These are phyloP conservation scores for Brassica nigra DNA, from an alignment of 345 rosid genomes.

Conservation along the genomic window DNA sequence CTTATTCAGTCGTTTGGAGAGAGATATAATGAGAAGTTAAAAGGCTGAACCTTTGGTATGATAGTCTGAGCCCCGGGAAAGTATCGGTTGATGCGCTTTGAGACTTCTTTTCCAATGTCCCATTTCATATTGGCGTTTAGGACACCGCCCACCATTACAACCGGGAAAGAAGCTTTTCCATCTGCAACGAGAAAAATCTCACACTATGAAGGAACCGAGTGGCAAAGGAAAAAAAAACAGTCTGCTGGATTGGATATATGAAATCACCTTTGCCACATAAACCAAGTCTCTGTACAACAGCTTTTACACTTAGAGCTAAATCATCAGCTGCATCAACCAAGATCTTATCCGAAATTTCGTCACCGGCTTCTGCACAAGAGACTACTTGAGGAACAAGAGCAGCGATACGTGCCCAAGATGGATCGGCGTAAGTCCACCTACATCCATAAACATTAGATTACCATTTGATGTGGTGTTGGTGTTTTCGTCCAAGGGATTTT, in stretches of 20 bases:
- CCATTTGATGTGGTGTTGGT: background rate
- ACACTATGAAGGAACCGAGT: background rate
- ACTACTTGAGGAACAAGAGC: slow-evolving; percentile 63
- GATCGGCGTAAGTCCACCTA: slow-evolving; percentile 68
- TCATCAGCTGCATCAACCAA: slow-evolving; percentile 55
- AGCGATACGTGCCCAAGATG: slow-evolving; percentile 66
- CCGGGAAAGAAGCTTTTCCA: slow-evolving; percentile 52
- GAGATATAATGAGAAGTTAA: background rate
- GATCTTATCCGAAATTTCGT: slow-evolving; percentile 53
- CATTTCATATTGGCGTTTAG: slow-evolving; percentile 54
- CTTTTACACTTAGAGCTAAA: slow-evolving; percentile 58
- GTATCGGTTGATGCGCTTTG: slow-evolving; percentile 43
- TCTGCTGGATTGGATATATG: background rate
- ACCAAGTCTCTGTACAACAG: slow-evolving; percentile 59
- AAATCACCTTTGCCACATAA: slow-evolving; percentile 56
- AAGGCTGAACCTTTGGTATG: slow-evolving; percentile 51
- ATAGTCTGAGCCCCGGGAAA: slow-evolving; percentile 53
- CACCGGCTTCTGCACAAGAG: slow-evolving; percentile 61
- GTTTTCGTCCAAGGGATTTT: background rate
- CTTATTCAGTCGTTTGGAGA: background rate
- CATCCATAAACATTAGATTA: slow-evolving; percentile 21
- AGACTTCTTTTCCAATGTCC: slow-evolving; percentile 61
- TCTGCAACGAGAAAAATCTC: slow-evolving; percentile 37
- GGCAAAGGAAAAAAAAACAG: background rate
- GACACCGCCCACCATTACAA: slow-evolving; percentile 67